Percentiles rank a stretch among this genome's conserved stretches.
These are phyloP conservation scores for Primulina tabacum DNA, from an alignment of 257 asterid species.

Conservation along the genomic window DNA sequence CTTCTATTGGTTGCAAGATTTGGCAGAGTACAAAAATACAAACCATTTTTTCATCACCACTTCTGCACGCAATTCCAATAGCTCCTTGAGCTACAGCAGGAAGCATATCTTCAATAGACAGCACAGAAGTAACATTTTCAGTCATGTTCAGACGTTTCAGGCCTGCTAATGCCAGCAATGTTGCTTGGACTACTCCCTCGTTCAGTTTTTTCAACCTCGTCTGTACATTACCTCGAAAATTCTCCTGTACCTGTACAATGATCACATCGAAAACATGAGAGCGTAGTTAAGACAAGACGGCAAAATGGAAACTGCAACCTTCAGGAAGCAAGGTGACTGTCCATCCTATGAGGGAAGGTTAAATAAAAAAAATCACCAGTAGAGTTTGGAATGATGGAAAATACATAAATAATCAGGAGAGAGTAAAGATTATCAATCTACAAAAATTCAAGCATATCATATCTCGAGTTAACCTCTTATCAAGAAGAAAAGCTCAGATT, in stretches of 20 bases:
- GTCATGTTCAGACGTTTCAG: constrained; percentile 87
- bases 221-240: constrained; percentile 94
- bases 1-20: background rate
- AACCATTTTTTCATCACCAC: constrained; percentile 84
- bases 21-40: constrained; percentile 2
- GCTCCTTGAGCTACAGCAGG: constrained; percentile 99
- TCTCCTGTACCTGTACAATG: constrained; percentile 69
- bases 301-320: background rate
- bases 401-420: background rate
- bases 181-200: constrained; percentile 94
- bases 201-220: constrained; percentile 78
- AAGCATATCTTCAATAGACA: constrained; percentile 93
- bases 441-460: background rate
- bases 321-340: background rate
- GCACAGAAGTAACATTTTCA: constrained; percentile 62
- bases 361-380: background rate
- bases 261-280: constrained; percentile 15
- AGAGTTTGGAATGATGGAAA: background rate
- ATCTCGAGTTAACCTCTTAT: background rate
- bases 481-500: constrained; percentile 1
- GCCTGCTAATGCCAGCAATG: constrained; percentile 88
- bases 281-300: background rate
- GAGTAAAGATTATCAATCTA: no score
- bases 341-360: no score
- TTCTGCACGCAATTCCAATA: constrained; percentile 89